Conservation (phyloP, 495 filamentous ascomycete species). For the Aspergillus homomorphus region DNA sequence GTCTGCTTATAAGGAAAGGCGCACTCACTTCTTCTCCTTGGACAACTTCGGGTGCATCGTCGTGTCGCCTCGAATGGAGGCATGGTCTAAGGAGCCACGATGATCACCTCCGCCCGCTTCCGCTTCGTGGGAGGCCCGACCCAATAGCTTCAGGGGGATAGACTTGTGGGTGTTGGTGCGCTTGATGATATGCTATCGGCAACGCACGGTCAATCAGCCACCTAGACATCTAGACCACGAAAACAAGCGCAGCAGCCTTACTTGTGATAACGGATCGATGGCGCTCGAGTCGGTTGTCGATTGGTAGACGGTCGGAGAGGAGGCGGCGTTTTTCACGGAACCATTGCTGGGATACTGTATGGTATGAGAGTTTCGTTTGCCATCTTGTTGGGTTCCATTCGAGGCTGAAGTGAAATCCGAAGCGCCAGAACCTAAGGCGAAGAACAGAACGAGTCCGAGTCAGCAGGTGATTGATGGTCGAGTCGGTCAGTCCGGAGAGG, state of each 20-base stretch:
- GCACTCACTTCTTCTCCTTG: slow-evolving; percentile 68
- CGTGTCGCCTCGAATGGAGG: slow-evolving; percentile 35
- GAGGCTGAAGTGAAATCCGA: slow-evolving; percentile 41
- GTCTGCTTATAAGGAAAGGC: slow-evolving; percentile 7
- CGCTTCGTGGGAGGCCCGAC: slow-evolving; percentile 49
- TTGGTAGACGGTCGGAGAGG: slow-evolving; percentile 30
- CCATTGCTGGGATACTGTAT: slow-evolving; percentile 9
- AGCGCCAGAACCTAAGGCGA: slow-evolving; percentile 25
- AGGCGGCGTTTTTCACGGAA: slow-evolving; percentile 28
- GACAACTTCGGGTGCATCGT: slow-evolving; percentile 43
- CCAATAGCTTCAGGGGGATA: slow-evolving; percentile 64
- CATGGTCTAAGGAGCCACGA: slow-evolving; percentile 35
- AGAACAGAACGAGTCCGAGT: slow-evolving; percentile 4
- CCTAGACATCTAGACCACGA: slow-evolving; percentile 4
- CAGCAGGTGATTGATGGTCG: slow-evolving; percentile 6
- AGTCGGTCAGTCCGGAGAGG: neutral
- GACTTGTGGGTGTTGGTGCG: slow-evolving; percentile 75
- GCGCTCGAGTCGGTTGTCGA: slow-evolving; percentile 37
- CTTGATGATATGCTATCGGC: slow-evolving; percentile 68
- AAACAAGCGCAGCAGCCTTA: slow-evolving; percentile 27
- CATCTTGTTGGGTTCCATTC: slow-evolving; percentile 33
- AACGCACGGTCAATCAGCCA: slow-evolving; percentile 16
- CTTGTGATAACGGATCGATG: slow-evolving; percentile 57
- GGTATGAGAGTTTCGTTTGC: slow-evolving; percentile 26
- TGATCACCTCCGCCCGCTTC: slow-evolving; percentile 52